Percentiles rank a stretch among this genome's conserved stretches.
phyloP scores from a whole-genome alignment of 2,329 filamentous ascomycete species.

The Stachybotrys elegans region DNA sequence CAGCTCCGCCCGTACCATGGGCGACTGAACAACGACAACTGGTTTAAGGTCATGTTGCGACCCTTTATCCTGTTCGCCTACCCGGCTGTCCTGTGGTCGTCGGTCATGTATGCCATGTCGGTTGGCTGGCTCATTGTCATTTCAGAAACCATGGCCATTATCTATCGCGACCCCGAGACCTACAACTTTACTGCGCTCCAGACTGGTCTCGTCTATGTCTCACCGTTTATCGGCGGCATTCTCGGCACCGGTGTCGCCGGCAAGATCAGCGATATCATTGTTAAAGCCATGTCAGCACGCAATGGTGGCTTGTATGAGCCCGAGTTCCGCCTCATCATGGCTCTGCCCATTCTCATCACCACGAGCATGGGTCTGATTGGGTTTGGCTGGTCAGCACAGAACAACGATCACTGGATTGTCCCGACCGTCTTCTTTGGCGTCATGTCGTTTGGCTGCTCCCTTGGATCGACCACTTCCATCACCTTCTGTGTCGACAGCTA shows the following conservation, averaged over 20 bases:
- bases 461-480: slow-evolving; percentile 86
- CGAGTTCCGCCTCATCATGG: slow-evolving; percentile 89
- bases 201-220: slow-evolving; percentile 82
- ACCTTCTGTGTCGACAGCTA: slow-evolving; percentile 95
- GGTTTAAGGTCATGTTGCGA: slow-evolving; percentile 70
- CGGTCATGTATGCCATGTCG: slow-evolving; percentile 78
- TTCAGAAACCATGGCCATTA: slow-evolving; percentile 77
- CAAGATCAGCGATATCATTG: slow-evolving; percentile 79
- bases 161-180: slow-evolving; percentile 63
- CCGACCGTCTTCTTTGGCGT: slow-evolving; percentile 91
- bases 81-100: slow-evolving; percentile 83
- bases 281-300: slow-evolving; percentile 71
- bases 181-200: slow-evolving; percentile 82
- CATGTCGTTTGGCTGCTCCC: slow-evolving; percentile 84
- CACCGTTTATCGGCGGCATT: slow-evolving; percentile 82
- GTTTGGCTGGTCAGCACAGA: slow-evolving; percentile 86
- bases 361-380: slow-evolving; percentile 88
- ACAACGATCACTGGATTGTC: slow-evolving; percentile 77
- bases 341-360: slow-evolving; percentile 67
- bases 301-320: slow-evolving; percentile 96
- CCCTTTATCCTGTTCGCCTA: slow-evolving; percentile 87
- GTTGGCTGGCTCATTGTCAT: slow-evolving; percentile 95
- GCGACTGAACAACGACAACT: slow-evolving; percentile 70
- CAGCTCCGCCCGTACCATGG: slow-evolving; percentile 76
- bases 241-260: slow-evolving; percentile 90